Conservation (phyloP, 1,139 yeast species). For the Lizanozyma gosingica region DNA sequence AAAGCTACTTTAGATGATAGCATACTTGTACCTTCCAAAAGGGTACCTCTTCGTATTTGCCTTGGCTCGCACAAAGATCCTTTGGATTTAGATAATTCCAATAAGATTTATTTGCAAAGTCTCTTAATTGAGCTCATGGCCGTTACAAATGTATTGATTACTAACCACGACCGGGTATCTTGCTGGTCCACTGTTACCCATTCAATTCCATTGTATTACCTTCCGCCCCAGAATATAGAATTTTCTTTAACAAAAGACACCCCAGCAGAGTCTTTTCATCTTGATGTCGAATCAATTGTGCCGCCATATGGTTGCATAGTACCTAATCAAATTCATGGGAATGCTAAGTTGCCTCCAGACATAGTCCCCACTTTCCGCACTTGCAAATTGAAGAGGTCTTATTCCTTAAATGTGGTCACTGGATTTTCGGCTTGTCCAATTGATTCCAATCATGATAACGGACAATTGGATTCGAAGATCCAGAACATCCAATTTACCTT, state of each 20-base stretch:
- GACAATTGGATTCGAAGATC: background rate
- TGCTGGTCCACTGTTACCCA: background rate
- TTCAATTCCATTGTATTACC: background rate
- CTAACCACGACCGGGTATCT: background rate
- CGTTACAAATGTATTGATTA: background rate
- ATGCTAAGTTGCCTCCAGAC: background rate
- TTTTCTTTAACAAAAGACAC: background rate
- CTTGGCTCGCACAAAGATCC: background rate
- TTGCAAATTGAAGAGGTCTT: background rate
- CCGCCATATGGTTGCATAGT: background rate
- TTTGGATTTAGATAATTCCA: too few relatives aligned
- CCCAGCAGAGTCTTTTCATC: background rate
- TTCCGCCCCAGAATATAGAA: background rate
- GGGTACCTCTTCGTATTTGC: background rate
- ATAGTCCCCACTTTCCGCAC: background rate
- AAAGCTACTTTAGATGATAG: background rate
- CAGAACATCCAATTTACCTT: background rate
- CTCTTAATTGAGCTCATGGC: background rate
- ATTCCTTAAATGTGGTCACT: background rate
- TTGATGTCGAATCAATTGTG: background rate
- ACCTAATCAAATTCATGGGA: background rate
- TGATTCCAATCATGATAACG: background rate
- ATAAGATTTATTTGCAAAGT: background rate
- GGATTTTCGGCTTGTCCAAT: background rate
- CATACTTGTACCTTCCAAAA: background rate